Base-by-base conservation (phyloP, 225 moss, liverwort and hornwort species). In the Pseudoscleropodium purum region DNA sequence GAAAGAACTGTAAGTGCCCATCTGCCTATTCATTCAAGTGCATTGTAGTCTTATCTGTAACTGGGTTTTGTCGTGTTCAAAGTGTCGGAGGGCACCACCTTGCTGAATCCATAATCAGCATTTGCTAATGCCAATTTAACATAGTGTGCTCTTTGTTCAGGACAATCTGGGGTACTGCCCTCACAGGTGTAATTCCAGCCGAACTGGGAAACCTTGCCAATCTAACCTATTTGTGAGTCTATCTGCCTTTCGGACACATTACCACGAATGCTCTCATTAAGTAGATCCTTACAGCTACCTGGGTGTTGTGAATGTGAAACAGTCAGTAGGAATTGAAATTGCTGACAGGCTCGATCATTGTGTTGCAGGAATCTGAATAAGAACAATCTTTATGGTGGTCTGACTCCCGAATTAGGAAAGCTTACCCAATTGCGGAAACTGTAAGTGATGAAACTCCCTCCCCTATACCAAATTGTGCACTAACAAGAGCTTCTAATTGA, bases 161-260 rank as follows among this genome's bases (percentile, higher is more conserved):
- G 88, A 79, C 91, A 43, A 39, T 93, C 66, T 93, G 93, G 93
- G 89, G 90, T 21, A 91, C 91, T 75, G 21, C 36, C 54, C 82
- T 90, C 75, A 88, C 90, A 6, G 89, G 93, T 79, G 73, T 90
- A 14, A 79, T 91, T 30, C 93, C 93, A 61, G 24, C 90, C 36
- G 92, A 93, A 80, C 82, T 93, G 47, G 93, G 92, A n/a, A 92
- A 92, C 74, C 89, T 92, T 23, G 82, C 74, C 74, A 93, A 93
- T 79, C 52, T 93, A 57, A 89, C 92, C 83, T 93, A 92, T 59
- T 81, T 93, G 91, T 93, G 80, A 93, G 93, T 81, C 61, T 43
- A 13, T 88, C 87, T 59, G 43, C 52, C 67, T 36, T 61, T 37
- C 47, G 64, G 18, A 30, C 9, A 37, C 26, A 43, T 24, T 51